Evolutionary conservation across 208 protist species (phyloP).

Genomic region (Lotmaria passim): DNA sequence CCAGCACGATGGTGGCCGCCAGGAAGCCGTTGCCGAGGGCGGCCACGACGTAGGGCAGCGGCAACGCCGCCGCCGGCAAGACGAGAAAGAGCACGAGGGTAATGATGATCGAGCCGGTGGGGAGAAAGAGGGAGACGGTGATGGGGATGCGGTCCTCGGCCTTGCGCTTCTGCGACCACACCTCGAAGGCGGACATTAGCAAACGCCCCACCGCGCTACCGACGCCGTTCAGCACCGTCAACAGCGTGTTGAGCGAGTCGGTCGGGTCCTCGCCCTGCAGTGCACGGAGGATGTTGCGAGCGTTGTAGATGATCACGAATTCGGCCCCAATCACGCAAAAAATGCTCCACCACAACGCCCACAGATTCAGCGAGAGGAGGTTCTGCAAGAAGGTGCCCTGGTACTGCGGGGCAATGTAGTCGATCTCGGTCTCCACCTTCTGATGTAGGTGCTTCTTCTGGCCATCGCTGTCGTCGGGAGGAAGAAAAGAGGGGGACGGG

Average conservation of each 20-base stretch:
- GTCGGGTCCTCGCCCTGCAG: slow-evolving; percentile 40
- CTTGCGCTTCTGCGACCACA: slow-evolving; percentile 55
- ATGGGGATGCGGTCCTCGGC: slow-evolving; percentile 69
- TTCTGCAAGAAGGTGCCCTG: slow-evolving; percentile 55
- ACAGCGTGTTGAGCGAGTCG: slow-evolving; percentile 46
- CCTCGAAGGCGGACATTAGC: slow-evolving; percentile 60
- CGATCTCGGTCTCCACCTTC: slow-evolving; percentile 20
- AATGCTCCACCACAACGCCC: slow-evolving; percentile 56
- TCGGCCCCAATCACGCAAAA: slow-evolving; percentile 45
- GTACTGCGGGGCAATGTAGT: slow-evolving; percentile 72
- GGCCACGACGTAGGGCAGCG: slow-evolving; percentile 56
- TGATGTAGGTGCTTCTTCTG: no score
- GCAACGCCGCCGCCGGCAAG: slow-evolving; percentile 42
- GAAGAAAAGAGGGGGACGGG: no score
- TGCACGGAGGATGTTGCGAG: slow-evolving; percentile 51
- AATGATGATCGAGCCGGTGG: slow-evolving; percentile 44
- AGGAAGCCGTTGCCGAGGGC: slow-evolving; percentile 65
- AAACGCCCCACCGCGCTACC: slow-evolving; percentile 71
- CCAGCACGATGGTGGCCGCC: slow-evolving; percentile 43
- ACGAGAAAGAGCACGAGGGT: slow-evolving; percentile 47
- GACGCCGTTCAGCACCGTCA: slow-evolving; percentile 68
- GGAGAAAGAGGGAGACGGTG: slow-evolving; percentile 50
- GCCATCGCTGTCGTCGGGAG: no score
- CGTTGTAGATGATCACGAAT: slow-evolving; percentile 66
- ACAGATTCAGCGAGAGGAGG: slow-evolving; percentile 43